Evolutionary conservation across 345 rosid genomes (phyloP).

Genomic region (Gossypium stocksii): DNA sequence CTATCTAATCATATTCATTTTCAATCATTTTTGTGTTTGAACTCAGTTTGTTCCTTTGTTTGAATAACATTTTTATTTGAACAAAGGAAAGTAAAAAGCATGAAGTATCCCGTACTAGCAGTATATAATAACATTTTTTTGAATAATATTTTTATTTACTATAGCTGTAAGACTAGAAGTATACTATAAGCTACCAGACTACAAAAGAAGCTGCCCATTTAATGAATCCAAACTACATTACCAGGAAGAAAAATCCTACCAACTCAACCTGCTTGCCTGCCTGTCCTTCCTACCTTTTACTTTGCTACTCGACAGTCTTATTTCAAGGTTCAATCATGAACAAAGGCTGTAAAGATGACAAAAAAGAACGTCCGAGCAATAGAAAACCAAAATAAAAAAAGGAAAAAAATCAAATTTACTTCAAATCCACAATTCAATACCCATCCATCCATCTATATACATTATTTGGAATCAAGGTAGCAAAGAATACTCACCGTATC

Average conservation of each 20-base stretch:
- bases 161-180: no score
- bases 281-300: slow-evolving; percentile 8
- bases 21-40: no score
- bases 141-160: no score
- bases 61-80: no score
- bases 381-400: no score
- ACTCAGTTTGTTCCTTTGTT: no score
- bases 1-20: no score
- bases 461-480: background rate
- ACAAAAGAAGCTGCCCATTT: no score
- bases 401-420: background rate
- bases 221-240: slow-evolving; percentile 7
- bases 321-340: slow-evolving; percentile 67
- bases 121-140: no score
- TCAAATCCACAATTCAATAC: background rate
- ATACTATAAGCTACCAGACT: no score
- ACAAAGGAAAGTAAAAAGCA: no score
- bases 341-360: slow-evolving; percentile 54
- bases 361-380: background rate
- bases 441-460: background rate
- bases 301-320: background rate
- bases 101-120: no score
- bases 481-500: slow-evolving; percentile 48
- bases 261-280: slow-evolving; percentile 12
- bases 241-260: background rate